Conservation (phyloP, 208 protist species). For the Acanthamoeba royreba region DNA sequence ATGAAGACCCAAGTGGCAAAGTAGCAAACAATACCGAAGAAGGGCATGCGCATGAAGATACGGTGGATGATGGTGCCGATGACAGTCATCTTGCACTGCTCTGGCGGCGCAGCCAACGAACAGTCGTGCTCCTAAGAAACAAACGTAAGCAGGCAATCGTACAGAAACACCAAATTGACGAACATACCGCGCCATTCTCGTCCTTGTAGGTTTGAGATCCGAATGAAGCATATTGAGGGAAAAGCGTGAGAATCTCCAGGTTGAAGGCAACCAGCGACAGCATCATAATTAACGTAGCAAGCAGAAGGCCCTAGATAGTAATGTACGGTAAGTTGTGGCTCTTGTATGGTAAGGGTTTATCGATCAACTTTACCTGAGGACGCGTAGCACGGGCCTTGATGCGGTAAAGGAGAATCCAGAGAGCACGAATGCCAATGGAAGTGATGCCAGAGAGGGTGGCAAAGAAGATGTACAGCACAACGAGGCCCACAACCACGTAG, state of each 20-base stretch:
- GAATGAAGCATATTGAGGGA: slow-evolving; percentile 24
- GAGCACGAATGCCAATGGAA: slow-evolving; percentile 22
- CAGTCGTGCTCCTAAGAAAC: slow-evolving; percentile 24
- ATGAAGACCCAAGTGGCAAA: slow-evolving; percentile 46
- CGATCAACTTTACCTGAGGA: background rate
- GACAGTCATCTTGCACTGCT: slow-evolving; percentile 36
- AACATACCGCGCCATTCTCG: background rate
- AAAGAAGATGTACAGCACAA: slow-evolving; percentile 44
- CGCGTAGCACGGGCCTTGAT: slow-evolving; percentile 1
- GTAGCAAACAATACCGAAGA: slow-evolving; percentile 44
- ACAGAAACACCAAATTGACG: background rate
- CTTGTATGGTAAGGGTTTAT: too few relatives aligned
- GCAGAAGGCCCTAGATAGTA: background rate
- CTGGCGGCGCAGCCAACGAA: background rate
- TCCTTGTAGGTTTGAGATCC: slow-evolving; percentile 49
- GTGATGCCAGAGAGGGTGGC: slow-evolving; percentile 41
- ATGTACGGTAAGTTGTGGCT: background rate
- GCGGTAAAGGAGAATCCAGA: slow-evolving; percentile 35
- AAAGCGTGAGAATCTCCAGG: slow-evolving; percentile 18
- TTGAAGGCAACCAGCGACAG: slow-evolving; percentile 40
- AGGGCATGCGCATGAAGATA: slow-evolving; percentile 42
- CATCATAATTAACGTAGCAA: slow-evolving; percentile 48
- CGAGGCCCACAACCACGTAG: slow-evolving; percentile 24
- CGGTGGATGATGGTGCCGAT: slow-evolving; percentile 38
- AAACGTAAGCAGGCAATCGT: background rate